Evolutionary conservation across 192 early-diverging fungal genomes (phyloP), one percentile per base, ranked within the genome.

Genomic region (Pilobolus umbonatus): DNA sequence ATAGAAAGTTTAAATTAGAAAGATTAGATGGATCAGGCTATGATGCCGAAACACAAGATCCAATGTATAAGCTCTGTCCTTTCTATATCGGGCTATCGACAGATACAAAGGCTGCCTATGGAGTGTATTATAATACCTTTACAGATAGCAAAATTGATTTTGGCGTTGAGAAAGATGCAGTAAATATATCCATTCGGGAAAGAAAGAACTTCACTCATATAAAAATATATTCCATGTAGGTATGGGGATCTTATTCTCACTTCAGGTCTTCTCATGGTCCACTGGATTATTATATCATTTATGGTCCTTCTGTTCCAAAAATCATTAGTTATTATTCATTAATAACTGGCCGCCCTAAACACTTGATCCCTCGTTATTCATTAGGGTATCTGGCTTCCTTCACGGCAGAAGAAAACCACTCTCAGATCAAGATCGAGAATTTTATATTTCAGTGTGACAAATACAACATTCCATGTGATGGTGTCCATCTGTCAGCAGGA

Each of bases 361-460:
- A 68, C 14, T 17, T 85, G 25, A 61, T 69, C 2, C 82, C 82
- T 14, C 72, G 73, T 28, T 82, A 68, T 45, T 62, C 73, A 0
- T 67, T 84, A 5, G 83, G 83, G 14, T 85, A 85, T 48, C 63
- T 85, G 7, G 83, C 83, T 3, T 75, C 72, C 19, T 56, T 80
- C 30, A 84, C 84, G 83, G 83, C 83, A n/a, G 83, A 85, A 43
- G 52, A 55, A 14, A 73, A 79, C 8, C 49, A 85, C 39, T 81
- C 83, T 2, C 83, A 85, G 43, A 54, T 42, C 32, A 39, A 70
- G n/a, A 59, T 85, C 3, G 71, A 75, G 25, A 43, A 50, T 6
- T 76, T 85, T 48, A 71, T 73, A 12, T 34, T 46, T 4, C 30
- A 62, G 31, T 78, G 75, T 42, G 42, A 61, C 2, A 50, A 75